Base-by-base conservation (phyloP, 176 grass and related monocot genomes). In the Lolium perenne region DNA sequence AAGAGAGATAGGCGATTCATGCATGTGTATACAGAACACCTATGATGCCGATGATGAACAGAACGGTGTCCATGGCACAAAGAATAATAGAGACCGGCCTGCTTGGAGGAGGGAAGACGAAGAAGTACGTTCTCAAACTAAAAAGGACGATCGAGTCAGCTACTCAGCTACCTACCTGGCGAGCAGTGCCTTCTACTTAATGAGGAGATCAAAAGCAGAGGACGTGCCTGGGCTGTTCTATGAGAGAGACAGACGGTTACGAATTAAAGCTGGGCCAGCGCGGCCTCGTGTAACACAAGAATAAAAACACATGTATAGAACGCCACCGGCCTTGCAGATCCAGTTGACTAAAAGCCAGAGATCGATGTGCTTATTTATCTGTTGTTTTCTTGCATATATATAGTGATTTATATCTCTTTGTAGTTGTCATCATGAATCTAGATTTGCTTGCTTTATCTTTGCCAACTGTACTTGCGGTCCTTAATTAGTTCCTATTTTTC, bases 41-140 rank as follows among this genome's bases (percentile, higher is more conserved):
- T 80, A 88, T 75, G 43, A 92, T 32, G 61, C 93, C 84, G 53
- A 90, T 79, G 87, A 78, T 74, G 62, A 89, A 84, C 22, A 94
- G 80, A 40, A 75, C 41, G 71, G 77, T 86, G 64, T 91, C 78
- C 91, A 93, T 93, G 85, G 75, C n/a, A 13, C 6, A 8, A 10
- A 79, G 66, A 45, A 48, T 25, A 40, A 51, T 25, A 64, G 20
- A 53, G 59, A 29, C 23, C 23, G 23, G 1, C 13, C 62, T 0
- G 11, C 25, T 20, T 56, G 22, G 16, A 8, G 58, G 16, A 8
- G 58, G 3, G 18, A 6, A 5, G 5, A 55, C 3, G 22, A 38
- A 71, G 67, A 77, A 59, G 51, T 25, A 32, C 17, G 71, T 62
- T 20, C 40, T 25, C 46, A 26, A 74, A 4, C 72, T 17, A 40